Evolutionary conservation across 1,284 basidiomycete species (phyloP), one percentile per base, ranked within the genome.

Genomic region (Leccinum pseudoinsigne): DNA sequence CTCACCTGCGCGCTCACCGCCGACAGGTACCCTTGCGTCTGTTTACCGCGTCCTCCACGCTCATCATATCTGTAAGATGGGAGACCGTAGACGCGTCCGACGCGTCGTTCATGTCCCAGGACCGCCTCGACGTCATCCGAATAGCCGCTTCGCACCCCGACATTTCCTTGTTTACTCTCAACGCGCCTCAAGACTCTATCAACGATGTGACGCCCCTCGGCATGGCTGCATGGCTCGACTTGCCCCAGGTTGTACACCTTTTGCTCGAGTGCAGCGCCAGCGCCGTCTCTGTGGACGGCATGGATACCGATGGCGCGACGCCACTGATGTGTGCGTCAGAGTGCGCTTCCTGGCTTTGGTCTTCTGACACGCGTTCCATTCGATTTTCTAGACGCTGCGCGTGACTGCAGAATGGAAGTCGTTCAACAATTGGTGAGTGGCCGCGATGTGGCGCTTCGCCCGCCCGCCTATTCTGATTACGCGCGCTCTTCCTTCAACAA

Each of bases 161-260:
- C 55, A 81, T 87, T 12, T 86, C 88, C 9, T 77, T 92, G 14
- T 83, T 83, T 71, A 86, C 87, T 21, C 77, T 92, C 57, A 92
- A 92, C 73, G 85, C 86, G 26, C 86, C 89, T 0, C 85, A 87
- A 60, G 76, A 78, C 61, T 81, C 83, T 4, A 84, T 88, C 77
- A 85, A 84, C 58, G 89, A 88, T 50, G 87, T 89, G 11, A 88
- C 88, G 2, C 89, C 89, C 6, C 81, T 92, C 9, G 86, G 88
- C 6, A 85, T 90, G 78, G 88, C 89, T 16, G 84, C 89, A 3
- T 92, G 89, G 87, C 78, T 91, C 31, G 86, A 89, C 68, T 76
- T 84, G 73, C 81, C 82, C 16, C 76, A 83, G 8, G 81, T 79
- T 45, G 87, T 91, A 18, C 78, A 78, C 56, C 69, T 85, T 38